These are phyloP conservation scores for Xylaria venustula DNA, from an alignment of 495 filamentous ascomycete genomes.

Conservation along the genomic window DNA sequence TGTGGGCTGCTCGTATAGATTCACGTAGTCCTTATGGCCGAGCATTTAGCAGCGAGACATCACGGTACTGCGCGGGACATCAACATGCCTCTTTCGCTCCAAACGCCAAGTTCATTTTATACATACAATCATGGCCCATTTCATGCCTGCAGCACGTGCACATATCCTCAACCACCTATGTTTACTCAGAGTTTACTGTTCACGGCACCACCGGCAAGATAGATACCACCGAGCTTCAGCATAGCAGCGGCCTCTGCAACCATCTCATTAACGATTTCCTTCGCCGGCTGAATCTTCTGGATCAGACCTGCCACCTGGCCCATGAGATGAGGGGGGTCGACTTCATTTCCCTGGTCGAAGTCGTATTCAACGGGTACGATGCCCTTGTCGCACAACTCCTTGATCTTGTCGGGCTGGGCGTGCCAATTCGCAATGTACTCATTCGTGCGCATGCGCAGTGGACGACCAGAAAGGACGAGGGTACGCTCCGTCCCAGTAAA, in stretches of 20 bases:
- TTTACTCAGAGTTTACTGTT: constrained; percentile 43
- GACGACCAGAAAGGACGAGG: constrained; percentile 74
- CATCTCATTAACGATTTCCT: constrained; percentile 81
- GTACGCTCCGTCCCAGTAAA: constrained; percentile 77
- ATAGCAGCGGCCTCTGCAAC: constrained; percentile 73
- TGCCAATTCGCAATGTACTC: constrained; percentile 82
- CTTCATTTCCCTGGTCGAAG: constrained; percentile 67
- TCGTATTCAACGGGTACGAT: constrained; percentile 78
- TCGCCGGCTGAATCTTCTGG: constrained; percentile 71
- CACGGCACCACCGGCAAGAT: constrained; percentile 32
- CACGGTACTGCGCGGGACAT: too few species aligned
- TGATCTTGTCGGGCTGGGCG: constrained; percentile 65
- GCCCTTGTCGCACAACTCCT: constrained; percentile 66
- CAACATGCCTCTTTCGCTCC: too few species aligned
- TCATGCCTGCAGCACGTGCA: too few species aligned
- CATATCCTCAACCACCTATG: too few species aligned
- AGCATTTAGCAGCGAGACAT: too few species aligned
- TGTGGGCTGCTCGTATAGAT: too few species aligned
- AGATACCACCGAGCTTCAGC: constrained; percentile 56
- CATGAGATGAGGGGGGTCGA: constrained; percentile 87
- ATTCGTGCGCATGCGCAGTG: constrained; percentile 76
- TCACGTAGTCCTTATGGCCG: too few species aligned
- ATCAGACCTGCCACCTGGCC: constrained; percentile 86
- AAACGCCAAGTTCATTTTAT: not conserved
- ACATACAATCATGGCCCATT: not conserved